Conservation (phyloP, 1,139 yeast genomes). For the Arxiozyma heterogenica region DNA sequence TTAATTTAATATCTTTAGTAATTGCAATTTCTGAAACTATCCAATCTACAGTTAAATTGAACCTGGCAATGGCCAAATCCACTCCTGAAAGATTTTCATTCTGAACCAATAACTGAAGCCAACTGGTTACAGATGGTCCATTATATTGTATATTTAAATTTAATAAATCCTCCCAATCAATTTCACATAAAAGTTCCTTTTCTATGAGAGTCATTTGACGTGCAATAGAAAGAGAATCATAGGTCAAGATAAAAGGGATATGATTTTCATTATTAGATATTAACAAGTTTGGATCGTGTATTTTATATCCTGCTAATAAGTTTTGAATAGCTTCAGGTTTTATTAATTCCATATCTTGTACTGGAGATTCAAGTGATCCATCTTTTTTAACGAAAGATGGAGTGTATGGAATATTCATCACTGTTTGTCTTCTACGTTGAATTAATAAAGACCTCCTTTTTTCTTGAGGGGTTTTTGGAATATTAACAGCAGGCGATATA, state of each 20-base stretch:
- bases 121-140: conserved; percentile 65
- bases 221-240: conserved; percentile 56
- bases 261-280: conserved; percentile 37
- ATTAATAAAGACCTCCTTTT: conserved; percentile 30
- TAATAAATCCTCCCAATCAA: conserved; percentile 87
- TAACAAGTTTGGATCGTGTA: conserved; percentile 22
- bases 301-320: conserved; percentile 19
- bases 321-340: conserved; percentile 19
- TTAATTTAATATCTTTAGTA: conserved; percentile 49
- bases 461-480: conserved; percentile 14
- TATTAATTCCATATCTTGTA: conserved; percentile 1
- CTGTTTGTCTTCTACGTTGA: conserved; percentile 34
- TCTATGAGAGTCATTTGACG: conserved; percentile 81
- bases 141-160: conserved; percentile 68
- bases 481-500: conserved; percentile 16
- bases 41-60: conserved; percentile 88
- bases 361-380: neutral
- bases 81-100: conserved; percentile 59
- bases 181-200: conserved; percentile 68
- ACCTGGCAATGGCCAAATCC: conserved; percentile 76
- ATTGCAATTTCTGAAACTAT: conserved; percentile 76
- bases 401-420: conserved; percentile 25
- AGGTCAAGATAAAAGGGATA: conserved; percentile 71
- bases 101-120: conserved; percentile 70
- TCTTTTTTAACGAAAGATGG: neutral